Evolutionary conservation across 495 filamentous ascomycete genomes (phyloP).

Genomic region (Thozetella sp.): DNA sequence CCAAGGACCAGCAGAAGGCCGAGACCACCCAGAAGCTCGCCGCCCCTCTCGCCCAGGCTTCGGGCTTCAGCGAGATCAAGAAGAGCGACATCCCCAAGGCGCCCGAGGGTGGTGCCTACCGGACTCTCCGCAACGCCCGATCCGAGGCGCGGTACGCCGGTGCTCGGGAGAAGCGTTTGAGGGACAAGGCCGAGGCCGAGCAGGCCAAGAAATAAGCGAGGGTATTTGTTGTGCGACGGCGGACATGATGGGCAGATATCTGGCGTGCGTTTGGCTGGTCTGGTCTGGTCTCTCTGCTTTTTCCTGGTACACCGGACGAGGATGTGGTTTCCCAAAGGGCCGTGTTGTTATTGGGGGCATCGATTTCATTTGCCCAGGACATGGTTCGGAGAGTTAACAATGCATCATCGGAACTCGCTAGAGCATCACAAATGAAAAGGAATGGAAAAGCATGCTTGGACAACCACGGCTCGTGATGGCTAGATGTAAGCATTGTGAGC

Average conservation of each 20-base stretch:
- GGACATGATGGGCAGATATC: slow-evolving; percentile 26
- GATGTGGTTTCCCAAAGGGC: slow-evolving; percentile 19
- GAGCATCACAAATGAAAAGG: slow-evolving; percentile 37
- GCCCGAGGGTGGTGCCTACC: slow-evolving; percentile 80
- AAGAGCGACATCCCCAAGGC: slow-evolving; percentile 76
- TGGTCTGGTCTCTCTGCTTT: slow-evolving; percentile 41
- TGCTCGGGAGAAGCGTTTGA: slow-evolving; percentile 88
- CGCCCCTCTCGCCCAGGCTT: slow-evolving; percentile 59
- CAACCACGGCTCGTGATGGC: too few relatives aligned
- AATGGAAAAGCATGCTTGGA: slow-evolving; percentile 37
- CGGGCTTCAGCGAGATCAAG: slow-evolving; percentile 75
- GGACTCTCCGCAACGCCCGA: slow-evolving; percentile 81
- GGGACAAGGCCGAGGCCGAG: slow-evolving; percentile 88
- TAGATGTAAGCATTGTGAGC: too few relatives aligned
- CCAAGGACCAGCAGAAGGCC: slow-evolving; percentile 80
- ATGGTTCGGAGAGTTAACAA: slow-evolving; percentile 24
- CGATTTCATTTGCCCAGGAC: slow-evolving; percentile 16
- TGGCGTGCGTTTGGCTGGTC: slow-evolving; percentile 43
- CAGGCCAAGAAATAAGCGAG: slow-evolving; percentile 83
- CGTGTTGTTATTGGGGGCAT: slow-evolving; percentile 26
- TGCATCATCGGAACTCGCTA: slow-evolving; percentile 38
- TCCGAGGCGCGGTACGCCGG: slow-evolving; percentile 81
- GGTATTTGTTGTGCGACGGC: slow-evolving; percentile 9
- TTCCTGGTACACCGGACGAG: slow-evolving; percentile 34
- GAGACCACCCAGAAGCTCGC: slow-evolving; percentile 61